Evolutionary conservation across 2,329 filamentous ascomycete genomes (phyloP).

Genomic region (Davidsoniella eucalypti): DNA sequence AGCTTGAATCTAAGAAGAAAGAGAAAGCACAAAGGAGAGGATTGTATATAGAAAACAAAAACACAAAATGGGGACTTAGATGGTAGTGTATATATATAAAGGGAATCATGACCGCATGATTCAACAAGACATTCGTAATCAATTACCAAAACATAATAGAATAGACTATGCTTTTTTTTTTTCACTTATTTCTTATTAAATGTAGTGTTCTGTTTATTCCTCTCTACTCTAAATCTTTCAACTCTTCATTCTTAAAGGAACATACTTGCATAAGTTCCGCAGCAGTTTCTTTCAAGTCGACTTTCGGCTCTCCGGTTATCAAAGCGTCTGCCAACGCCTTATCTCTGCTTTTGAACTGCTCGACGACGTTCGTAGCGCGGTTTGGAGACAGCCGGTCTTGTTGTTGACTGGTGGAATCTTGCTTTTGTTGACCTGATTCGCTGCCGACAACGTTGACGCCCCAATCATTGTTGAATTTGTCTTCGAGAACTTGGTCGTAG

Average conservation of each 20-base stretch:
- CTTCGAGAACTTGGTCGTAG: constrained; percentile 31
- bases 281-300: constrained; percentile 2
- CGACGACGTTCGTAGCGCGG: background rate
- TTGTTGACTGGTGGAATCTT: background rate
- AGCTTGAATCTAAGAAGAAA: background rate
- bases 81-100: background rate
- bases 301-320: constrained; percentile 2
- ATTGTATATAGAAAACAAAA: background rate
- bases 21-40: background rate
- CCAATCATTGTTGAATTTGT: constrained; percentile 33
- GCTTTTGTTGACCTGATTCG: background rate
- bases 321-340: background rate
- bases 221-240: background rate
- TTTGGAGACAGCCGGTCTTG: background rate
- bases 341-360: background rate
- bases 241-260: background rate
- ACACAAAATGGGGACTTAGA: background rate
- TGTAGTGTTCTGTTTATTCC: no score
- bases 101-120: no score
- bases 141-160: background rate
- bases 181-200: no score
- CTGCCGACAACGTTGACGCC: constrained; percentile 12
- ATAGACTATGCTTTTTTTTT: background rate
- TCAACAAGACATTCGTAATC: no score
- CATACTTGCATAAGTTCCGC: constrained; percentile 3